A percentile compares a stretch with the other conserved stretches of the same genome.
Evolutionary conservation across 2,329 filamentous ascomycete species (phyloP).

Genomic region (Calonectria pteridis): DNA sequence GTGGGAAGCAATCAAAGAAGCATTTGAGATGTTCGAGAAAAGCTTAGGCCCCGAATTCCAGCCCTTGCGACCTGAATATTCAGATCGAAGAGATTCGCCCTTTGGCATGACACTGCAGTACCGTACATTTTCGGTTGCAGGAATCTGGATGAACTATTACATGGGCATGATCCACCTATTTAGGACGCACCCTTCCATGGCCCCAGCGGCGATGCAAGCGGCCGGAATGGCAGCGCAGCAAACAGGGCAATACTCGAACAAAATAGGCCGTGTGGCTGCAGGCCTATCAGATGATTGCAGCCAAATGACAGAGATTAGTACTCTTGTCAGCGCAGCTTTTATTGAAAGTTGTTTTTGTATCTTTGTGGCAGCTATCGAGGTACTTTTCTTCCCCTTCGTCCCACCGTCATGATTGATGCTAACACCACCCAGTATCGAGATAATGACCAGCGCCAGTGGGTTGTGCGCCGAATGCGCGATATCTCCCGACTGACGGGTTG

Average conservation of each 20-base stretch:
- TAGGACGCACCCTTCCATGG: slow-evolving; percentile 89
- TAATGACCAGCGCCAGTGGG: slow-evolving; percentile 80
- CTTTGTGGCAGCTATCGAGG: slow-evolving; percentile 87
- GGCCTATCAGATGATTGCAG: slow-evolving; percentile 73
- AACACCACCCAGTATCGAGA: slow-evolving; percentile 72
- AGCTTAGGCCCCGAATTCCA: slow-evolving; percentile 82
- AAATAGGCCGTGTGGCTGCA: slow-evolving; percentile 84
- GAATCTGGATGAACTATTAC: slow-evolving; percentile 89
- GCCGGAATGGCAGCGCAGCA: slow-evolving; percentile 81
- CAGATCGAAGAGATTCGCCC: slow-evolving; percentile 72
- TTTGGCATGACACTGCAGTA: slow-evolving; percentile 88
- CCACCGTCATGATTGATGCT: slow-evolving; percentile 17
- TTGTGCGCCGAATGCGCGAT: slow-evolving; percentile 78
- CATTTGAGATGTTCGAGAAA: slow-evolving; percentile 75
- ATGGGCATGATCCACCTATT: slow-evolving; percentile 87
- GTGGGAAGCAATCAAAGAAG: slow-evolving; percentile 80
- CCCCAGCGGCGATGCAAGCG: slow-evolving; percentile 88
- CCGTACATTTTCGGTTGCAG: slow-evolving; percentile 86
- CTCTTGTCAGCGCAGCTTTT: slow-evolving; percentile 82
- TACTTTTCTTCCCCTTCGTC: slow-evolving; percentile 47
- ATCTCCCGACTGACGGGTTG: slow-evolving; percentile 87
- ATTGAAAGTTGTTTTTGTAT: slow-evolving; percentile 86
- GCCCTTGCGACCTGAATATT: slow-evolving; percentile 77
- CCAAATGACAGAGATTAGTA: slow-evolving; percentile 73
- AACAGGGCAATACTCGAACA: slow-evolving; percentile 78